phyloP scores from a whole-genome alignment of 495 filamentous ascomycete genomes.

The Penicillium angulare region DNA sequence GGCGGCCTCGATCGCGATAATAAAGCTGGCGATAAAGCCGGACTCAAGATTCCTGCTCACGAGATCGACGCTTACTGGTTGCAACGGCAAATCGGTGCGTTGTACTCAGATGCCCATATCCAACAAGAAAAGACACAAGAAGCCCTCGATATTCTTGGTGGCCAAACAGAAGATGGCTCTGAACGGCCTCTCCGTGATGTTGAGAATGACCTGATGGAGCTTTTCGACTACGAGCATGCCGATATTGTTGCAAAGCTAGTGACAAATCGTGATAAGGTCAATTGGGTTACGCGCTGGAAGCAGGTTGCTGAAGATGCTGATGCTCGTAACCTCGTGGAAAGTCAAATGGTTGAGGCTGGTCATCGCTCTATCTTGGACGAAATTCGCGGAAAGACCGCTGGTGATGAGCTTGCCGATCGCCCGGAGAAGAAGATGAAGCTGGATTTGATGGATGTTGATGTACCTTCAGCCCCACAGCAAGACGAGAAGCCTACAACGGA shows the following conservation, averaged over 20 bases:
- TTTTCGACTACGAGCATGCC: constrained; percentile 95
- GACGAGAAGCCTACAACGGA: constrained; percentile 52
- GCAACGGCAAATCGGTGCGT: constrained; percentile 81
- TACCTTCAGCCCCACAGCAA: constrained; percentile 57
- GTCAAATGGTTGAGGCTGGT: constrained; percentile 87
- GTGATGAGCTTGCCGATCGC: constrained; percentile 51
- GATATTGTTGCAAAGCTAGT: constrained; percentile 93
- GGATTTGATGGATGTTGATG: constrained; percentile 87
- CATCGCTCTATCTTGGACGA: constrained; percentile 85
- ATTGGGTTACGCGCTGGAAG: constrained; percentile 92
- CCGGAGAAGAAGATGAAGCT: constrained; percentile 78
- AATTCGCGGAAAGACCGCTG: constrained; percentile 62
- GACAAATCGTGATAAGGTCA: constrained; percentile 83
- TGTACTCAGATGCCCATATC: constrained; percentile 86
- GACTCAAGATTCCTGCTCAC: constrained; percentile 65
- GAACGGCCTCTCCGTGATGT: constrained; percentile 84
- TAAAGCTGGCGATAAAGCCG: constrained; percentile 47
- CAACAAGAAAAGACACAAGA: constrained; percentile 85
- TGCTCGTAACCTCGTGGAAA: constrained; percentile 74
- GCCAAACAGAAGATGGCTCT: constrained; percentile 72
- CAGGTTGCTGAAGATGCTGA: constrained; percentile 76
- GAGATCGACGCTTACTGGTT: constrained; percentile 98
- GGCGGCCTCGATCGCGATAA: constrained; percentile 45
- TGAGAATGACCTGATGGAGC: constrained; percentile 97
- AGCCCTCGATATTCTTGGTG: constrained; percentile 77